These are phyloP conservation scores for Cucurbita pepo DNA, from an alignment of 306 rosid genomes.

Conservation along the genomic window DNA sequence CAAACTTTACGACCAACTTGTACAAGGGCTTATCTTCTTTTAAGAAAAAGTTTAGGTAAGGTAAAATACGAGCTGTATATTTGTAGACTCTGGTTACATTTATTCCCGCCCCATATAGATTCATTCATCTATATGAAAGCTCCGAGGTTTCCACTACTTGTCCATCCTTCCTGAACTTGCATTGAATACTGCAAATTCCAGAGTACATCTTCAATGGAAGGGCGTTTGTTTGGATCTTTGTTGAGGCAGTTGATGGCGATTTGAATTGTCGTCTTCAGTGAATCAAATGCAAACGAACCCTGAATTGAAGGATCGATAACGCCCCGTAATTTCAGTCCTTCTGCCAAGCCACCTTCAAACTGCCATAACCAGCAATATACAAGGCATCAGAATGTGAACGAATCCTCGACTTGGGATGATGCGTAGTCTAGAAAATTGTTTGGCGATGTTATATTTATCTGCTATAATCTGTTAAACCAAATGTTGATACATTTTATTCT, in stretches of 20 bases:
- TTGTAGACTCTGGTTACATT: not conserved
- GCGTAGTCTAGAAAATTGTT: no score
- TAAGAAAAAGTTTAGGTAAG: not conserved
- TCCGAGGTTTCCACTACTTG: constrained; percentile 62
- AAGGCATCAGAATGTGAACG: not conserved
- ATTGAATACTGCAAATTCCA: constrained; percentile 87
- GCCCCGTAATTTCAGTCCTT: constrained; percentile 20
- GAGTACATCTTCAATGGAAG: constrained; percentile 72
- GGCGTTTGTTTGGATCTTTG: constrained; percentile 46
- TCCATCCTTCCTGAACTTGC: constrained; percentile 89
- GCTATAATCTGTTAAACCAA: not conserved
- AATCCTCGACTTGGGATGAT: not conserved
- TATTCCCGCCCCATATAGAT: not conserved
- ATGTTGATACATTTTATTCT: not conserved
- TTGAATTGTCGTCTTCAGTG: constrained; percentile 49
- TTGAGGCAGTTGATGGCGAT: constrained; percentile 56
- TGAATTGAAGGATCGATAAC: constrained; percentile 28
- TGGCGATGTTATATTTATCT: no score
- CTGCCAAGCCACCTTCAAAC: constrained; percentile 54
- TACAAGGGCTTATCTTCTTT: not conserved
- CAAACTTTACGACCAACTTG: not conserved
- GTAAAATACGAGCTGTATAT: constrained; percentile 4
- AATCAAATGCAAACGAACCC: constrained; percentile 52
- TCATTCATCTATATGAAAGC: constrained; percentile 14
- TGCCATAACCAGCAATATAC: constrained; percentile 9